Evolutionary conservation across 2,329 filamentous ascomycete species (phyloP).

Genomic region (Nemania diffusa): DNA sequence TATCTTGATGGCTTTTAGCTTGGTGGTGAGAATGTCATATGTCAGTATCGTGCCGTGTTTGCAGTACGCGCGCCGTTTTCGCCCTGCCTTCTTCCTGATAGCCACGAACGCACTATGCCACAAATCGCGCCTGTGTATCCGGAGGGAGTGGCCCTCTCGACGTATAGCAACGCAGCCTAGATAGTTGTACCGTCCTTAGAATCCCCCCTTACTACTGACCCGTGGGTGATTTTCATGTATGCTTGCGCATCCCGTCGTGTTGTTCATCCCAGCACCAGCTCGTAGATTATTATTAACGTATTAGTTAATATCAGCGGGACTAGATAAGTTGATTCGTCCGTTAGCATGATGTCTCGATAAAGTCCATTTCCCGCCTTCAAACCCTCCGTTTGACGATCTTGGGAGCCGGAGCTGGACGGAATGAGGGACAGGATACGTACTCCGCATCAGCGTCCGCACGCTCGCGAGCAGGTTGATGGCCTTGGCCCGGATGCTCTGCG

Average conservation of each 20-base stretch:
- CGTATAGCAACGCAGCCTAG: slow-evolving; percentile 10
- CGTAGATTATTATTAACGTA: slow-evolving; percentile 83
- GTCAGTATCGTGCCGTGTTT: not conserved
- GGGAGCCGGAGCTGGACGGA: too few relatives aligned
- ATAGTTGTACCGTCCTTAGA: too few relatives aligned
- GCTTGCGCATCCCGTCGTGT: not conserved
- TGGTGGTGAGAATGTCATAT: not conserved
- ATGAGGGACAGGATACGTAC: too few relatives aligned
- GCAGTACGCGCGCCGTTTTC: not conserved
- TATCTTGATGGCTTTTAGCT: not conserved
- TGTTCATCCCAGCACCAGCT: slow-evolving; percentile 74
- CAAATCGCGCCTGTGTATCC: not conserved
- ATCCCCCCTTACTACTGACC: not conserved
- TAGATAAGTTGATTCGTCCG: slow-evolving; percentile 50
- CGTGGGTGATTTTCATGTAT: not conserved
- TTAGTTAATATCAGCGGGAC: slow-evolving; percentile 89
- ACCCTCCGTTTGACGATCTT: not conserved
- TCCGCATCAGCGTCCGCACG: slow-evolving; percentile 90
- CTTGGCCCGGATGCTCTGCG: slow-evolving; percentile 82
- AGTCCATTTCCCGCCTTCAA: not conserved
- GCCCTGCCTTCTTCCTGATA: not conserved
- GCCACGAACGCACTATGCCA: not conserved
- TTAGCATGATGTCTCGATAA: not conserved
- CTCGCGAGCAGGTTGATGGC: slow-evolving; percentile 90
- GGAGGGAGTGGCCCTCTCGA: not conserved